Evolutionary conservation across 371 early-diverging fungal genomes (phyloP), one percentile per base, ranked within the genome.

Genomic region (Paraphysoderma sedebokerense): DNA sequence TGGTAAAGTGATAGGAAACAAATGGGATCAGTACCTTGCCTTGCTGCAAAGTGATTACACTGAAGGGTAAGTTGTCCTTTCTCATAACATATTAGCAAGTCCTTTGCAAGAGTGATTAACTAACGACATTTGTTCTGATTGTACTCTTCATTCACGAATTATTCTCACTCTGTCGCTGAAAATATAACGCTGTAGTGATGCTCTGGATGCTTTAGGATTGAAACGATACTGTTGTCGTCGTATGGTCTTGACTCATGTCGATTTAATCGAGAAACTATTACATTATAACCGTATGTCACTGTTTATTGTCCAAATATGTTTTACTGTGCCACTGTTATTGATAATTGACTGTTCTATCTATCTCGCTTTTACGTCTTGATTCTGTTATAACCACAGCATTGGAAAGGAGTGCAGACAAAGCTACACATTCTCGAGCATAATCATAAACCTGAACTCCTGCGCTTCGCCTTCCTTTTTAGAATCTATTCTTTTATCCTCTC

Each of bases 191-290:
- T 53, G 52, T 52, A 86, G 87, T 54, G 82, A 87, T 55, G 92
- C 98, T 27, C 70, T 99, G 51, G 87, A 89, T 55, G 71, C 79
- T 32, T 77, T 98, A 45, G 95, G 91, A 35, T 70, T 99, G 49
- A 86, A 87, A 71, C 77, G 99, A 46, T 93, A 92, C 54, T 99
- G 99, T 78, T 99, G 99, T 74, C 73, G 99, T 50, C 81, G 98
- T 54, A 98, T 98, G 96, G 83, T 97, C 30, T 76, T 99, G 39
- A 92, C 95, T 12, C 98, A 98, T 63, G 97, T 98, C 30, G 98
- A 99, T 56, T 74, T 98, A 60, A 97, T 98, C 63, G 98, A 98
- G 61, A 98, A 98, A 66, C 72, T 98, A 27, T 64, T 98, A 45
- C 87, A 93, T 62, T 98, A 87, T 65, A 90, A 91, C 58, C 75